Conservation (phyloP, 2,329 filamentous ascomycete genomes). For the Nannizziopsis arthrosporioides region DNA sequence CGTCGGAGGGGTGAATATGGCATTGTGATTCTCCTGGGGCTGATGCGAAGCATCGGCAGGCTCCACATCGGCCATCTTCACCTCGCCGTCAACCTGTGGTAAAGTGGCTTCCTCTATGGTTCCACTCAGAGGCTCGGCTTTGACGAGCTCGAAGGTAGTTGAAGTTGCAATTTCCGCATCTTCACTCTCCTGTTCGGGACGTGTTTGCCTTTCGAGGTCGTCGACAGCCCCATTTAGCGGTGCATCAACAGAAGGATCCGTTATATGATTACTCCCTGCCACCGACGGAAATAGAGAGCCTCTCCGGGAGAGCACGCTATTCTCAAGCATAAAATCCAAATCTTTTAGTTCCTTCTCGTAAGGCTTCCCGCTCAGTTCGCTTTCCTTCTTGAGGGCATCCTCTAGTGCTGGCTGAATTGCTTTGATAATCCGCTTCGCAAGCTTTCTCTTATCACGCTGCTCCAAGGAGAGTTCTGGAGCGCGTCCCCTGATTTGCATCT, state of each 20-base stretch:
- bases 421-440: slow-evolving; percentile 84
- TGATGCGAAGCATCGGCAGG: background rate
- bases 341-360: slow-evolving; percentile 60
- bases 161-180: slow-evolving; percentile 1
- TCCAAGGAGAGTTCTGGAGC: slow-evolving; percentile 44
- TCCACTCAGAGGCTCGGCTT: background rate
- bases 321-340: slow-evolving; percentile 60
- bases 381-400: slow-evolving; percentile 63
- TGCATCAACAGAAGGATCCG: background rate
- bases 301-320: slow-evolving; percentile 47
- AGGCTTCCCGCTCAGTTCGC: slow-evolving; percentile 61
- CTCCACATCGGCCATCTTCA: background rate
- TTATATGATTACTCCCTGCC: background rate
- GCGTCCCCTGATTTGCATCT: slow-evolving; percentile 42
- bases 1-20: slow-evolving; percentile 3
- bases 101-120: background rate
- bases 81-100: background rate
- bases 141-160: background rate
- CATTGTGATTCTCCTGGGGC: background rate
- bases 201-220: background rate
- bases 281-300: slow-evolving; percentile 12
- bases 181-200: background rate
- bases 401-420: slow-evolving; percentile 68
- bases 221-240: background rate
- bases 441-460: slow-evolving; percentile 65